Evolutionary conservation across 345 rosid genomes (phyloP).

Genomic region (Acer saccharum): DNA sequence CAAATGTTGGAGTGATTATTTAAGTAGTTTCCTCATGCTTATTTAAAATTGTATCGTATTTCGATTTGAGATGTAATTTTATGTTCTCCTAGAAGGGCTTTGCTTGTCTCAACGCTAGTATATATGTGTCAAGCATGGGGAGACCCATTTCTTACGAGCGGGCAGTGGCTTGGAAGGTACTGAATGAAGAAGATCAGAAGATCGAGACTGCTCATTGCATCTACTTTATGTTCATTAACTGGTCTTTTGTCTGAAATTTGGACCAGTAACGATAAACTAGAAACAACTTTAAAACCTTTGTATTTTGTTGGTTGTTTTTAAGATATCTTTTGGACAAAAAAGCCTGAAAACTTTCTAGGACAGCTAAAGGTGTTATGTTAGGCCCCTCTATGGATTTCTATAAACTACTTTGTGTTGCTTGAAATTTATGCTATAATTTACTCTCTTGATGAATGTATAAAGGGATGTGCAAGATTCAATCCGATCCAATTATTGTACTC

Average conservation of each 20-base stretch:
- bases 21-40: no score
- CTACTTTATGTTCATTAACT: conserved; percentile 92
- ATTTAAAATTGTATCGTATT: no score
- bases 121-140: conserved; percentile 34
- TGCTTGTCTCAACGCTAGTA: conserved; percentile 85
- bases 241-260: conserved; percentile 84
- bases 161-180: no score
- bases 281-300: conserved; percentile 9
- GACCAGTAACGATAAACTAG: background rate
- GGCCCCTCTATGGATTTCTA: conserved; percentile 10
- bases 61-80: background rate
- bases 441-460: background rate
- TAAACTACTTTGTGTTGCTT: conserved; percentile 14
- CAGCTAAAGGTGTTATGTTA: conserved; percentile 5
- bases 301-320: conserved; percentile 29
- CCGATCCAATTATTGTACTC: background rate
- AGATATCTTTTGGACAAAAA: conserved; percentile 13
- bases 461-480: background rate
- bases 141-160: no score
- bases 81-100: conserved; percentile 60
- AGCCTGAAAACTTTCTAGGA: conserved; percentile 2
- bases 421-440: conserved; percentile 5
- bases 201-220: conserved; percentile 89
- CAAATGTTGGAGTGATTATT: no score
- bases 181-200: conserved; percentile 59